phyloP scores from a whole-genome alignment of 176 grass and related monocot species.

The Dactylis glomerata region DNA sequence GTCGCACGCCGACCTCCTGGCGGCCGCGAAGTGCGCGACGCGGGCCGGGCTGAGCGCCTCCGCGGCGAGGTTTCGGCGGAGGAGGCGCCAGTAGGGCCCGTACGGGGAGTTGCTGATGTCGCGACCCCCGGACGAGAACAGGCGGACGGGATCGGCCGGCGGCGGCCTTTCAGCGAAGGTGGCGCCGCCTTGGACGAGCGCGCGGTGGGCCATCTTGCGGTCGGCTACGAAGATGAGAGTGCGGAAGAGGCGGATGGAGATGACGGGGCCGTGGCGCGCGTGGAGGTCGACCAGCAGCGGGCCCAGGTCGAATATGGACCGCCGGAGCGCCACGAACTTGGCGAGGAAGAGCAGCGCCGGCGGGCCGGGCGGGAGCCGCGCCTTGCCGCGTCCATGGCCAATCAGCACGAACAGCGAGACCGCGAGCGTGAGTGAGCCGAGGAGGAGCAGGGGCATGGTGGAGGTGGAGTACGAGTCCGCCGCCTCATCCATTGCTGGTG shows the following conservation, averaged over 20 bases:
- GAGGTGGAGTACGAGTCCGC: not conserved
- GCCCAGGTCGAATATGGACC: conserved; percentile 32
- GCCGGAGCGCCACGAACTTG: conserved; percentile 14
- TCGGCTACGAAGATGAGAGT: conserved; percentile 52
- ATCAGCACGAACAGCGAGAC: not conserved
- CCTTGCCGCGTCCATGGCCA: not conserved
- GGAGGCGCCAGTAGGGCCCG: conserved; percentile 44
- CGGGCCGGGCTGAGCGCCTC: conserved; percentile 31
- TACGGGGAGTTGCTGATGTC: conserved; percentile 43
- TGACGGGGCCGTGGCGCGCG: conserved; percentile 15
- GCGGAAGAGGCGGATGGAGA: conserved; percentile 33
- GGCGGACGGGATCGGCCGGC: rapidly evolving
- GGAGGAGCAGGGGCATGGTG: not conserved
- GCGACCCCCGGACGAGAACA: conserved; percentile 26
- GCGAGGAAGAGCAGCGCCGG: conserved; percentile 20
- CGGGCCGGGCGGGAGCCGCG: conserved; percentile 39
- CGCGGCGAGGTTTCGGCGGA: conserved; percentile 46
- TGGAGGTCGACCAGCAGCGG: conserved; percentile 26
- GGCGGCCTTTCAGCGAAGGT: conserved; percentile 44
- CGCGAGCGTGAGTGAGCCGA: not conserved
- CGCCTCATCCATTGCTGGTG: not conserved
- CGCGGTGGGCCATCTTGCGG: conserved; percentile 33
- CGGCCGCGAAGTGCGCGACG: conserved; percentile 17
- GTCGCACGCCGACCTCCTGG: conserved; percentile 30
- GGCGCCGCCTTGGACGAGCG: conserved; percentile 40